phyloP scores from a whole-genome alignment of 2,329 filamentous ascomycete species.

The Gremmenia infestans region DNA sequence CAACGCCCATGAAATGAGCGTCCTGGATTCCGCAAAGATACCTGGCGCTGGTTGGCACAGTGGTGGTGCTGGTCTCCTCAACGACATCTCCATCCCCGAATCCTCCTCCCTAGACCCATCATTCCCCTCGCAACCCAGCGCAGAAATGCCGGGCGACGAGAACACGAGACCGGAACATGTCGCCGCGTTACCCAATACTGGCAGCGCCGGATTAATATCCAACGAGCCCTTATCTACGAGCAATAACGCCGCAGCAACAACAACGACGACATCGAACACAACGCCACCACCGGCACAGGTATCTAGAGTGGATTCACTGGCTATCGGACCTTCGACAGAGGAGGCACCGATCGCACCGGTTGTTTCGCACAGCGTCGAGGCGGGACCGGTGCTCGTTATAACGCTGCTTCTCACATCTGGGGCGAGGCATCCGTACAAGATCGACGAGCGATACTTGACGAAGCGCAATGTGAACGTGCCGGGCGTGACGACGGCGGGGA shows the following conservation, averaged over 20 bases:
- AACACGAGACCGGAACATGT: conserved; percentile 5
- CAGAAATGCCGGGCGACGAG: conserved; percentile 1
- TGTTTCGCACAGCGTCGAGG: conserved; percentile 21
- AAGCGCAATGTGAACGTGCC: conserved; percentile 76
- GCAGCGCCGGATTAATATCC: background rate
- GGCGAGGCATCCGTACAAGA: conserved; percentile 81
- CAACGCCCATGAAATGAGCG: conserved; percentile 22
- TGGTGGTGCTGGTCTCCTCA: conserved; percentile 15
- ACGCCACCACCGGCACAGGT: conserved; percentile 10
- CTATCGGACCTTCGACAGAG: conserved; percentile 23
- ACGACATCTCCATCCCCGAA: conserved; percentile 23
- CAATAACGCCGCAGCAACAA: conserved; percentile 1
- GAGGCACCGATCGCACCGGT: conserved; percentile 2
- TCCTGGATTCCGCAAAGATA: conserved; percentile 20
- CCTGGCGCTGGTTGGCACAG: conserved; percentile 18
- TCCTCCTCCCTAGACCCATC: conserved; percentile 17
- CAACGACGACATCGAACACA: conserved; percentile 1
- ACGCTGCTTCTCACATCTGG: conserved; percentile 79
- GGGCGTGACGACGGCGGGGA: conserved; percentile 53
- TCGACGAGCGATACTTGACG: conserved; percentile 79
- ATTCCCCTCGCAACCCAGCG: conserved; percentile 10
- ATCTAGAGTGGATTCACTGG: conserved; percentile 20
- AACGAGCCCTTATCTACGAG: conserved; percentile 7
- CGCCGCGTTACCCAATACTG: background rate
- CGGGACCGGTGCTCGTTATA: conserved; percentile 58